Evolutionary conservation across 768 basidiomycete species (phyloP).

Genomic region (Leucocoprinus sp.): DNA sequence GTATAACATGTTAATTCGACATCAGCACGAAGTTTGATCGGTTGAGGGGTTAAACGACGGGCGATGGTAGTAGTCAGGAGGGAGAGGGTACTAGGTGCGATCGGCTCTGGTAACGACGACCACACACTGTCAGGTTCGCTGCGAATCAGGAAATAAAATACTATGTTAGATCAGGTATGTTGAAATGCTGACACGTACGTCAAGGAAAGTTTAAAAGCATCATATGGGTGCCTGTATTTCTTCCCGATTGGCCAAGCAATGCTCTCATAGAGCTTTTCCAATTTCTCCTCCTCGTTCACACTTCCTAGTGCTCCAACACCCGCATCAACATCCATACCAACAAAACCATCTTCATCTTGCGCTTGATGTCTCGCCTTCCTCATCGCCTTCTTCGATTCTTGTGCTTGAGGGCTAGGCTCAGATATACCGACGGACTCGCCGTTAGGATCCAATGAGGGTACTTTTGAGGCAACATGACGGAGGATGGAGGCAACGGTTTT

Average conservation of each 20-base stretch:
- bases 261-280: constrained; percentile 84
- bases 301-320: constrained; percentile 21
- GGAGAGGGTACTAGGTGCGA: constrained; percentile 47
- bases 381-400: constrained; percentile 37
- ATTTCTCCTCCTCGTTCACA: constrained; percentile 64
- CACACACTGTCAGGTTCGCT: constrained; percentile 69
- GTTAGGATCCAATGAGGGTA: constrained; percentile 40
- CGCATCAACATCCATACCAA: constrained; percentile 29
- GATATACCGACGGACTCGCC: constrained; percentile 20
- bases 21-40: constrained; percentile 97
- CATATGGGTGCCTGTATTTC: constrained; percentile 92
- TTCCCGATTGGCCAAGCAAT: constrained; percentile 90
- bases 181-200: constrained; percentile 47
- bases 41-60: constrained; percentile 92
- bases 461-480: constrained; percentile 81
- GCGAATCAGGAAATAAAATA: constrained; percentile 1
- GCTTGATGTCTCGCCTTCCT: constrained; percentile 33
- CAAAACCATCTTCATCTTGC: constrained; percentile 29
- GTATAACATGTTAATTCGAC: constrained; percentile 96
- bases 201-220: constrained; percentile 95
- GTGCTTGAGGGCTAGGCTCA: constrained; percentile 33
- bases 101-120: constrained; percentile 49
- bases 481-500: constrained; percentile 93
- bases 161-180: neutral
- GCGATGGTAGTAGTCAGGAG: constrained; percentile 81